Conservation (phyloP, 768 basidiomycete species). For the Neoboletus subvelutipes region DNA sequence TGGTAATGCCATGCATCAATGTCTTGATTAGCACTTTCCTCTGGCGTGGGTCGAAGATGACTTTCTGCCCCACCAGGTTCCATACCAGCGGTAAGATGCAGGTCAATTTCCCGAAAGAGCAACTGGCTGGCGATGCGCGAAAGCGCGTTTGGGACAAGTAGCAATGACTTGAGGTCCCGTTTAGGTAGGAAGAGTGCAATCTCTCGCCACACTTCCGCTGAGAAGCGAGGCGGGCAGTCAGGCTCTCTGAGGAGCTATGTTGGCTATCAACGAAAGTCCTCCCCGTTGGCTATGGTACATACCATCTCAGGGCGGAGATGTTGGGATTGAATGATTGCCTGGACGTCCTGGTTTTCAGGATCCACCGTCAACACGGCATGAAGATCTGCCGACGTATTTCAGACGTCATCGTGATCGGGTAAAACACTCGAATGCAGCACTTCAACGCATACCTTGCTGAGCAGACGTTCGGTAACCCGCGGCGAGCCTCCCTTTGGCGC, state of each 20-base stretch:
- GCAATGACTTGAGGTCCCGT: constrained; percentile 61
- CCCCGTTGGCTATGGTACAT: constrained; percentile 5
- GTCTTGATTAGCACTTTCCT: constrained; percentile 26
- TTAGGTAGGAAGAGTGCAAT: constrained; percentile 61
- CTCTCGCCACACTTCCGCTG: constrained; percentile 71
- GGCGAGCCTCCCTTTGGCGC: constrained; percentile 64
- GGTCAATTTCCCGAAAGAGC: constrained; percentile 61
- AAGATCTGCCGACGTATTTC: constrained; percentile 46
- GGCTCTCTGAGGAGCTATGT: constrained; percentile 36
- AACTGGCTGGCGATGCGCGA: constrained; percentile 69
- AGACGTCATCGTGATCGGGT: background rate
- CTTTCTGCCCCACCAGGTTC: constrained; percentile 23
- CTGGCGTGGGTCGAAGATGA: constrained; percentile 14
- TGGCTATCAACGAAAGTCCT: background rate
- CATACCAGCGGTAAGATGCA: constrained; percentile 51
- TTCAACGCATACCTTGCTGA: constrained; percentile 51
- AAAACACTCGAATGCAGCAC: background rate
- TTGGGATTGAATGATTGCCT: constrained; percentile 53
- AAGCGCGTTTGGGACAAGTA: constrained; percentile 63
- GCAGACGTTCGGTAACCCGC: constrained; percentile 60
- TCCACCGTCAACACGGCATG: constrained; percentile 62
- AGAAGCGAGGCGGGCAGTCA: constrained; percentile 52
- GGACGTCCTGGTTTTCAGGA: constrained; percentile 70
- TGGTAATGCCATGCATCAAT: constrained; percentile 51
- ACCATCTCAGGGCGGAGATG: constrained; percentile 58